Base-by-base conservation (phyloP, 2,329 filamentous ascomycete genomes). In the Aspergillus neoniger region DNA sequence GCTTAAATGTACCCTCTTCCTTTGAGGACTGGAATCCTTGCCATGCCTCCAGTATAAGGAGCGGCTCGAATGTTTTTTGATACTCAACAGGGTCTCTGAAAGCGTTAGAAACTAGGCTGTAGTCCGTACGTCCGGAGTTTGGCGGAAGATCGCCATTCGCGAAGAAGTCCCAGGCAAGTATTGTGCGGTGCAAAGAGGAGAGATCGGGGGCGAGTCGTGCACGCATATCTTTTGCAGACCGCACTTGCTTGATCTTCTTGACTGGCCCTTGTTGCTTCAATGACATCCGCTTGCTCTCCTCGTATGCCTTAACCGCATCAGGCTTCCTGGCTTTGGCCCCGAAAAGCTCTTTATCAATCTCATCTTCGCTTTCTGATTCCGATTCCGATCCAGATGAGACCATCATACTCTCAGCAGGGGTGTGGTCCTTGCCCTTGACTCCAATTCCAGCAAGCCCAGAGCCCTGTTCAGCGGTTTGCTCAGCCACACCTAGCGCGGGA, bases 131-230 rank as follows among this genome's bases (percentile, higher is more conserved):
- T 55, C 86, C 88, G 5, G 84, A 83, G 59, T 83, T 85, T 0
- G 95, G 93, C 5, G 95, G 95, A 61, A 93, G 90, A 70, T 93
- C 91, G 28, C 92, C 92, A 49, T 87, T 81, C 70, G 96, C 91
- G 75, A 97, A 99, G 66, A 96, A 96, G 66, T 99, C 91, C 95
- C 95, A 99, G 58, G 90, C 86, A 3, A 99, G 85, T 54, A 99
- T 92, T 17, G 89, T 89, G 69, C 90, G 88, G 73, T 98, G 95
- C 30, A 99, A 79, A 15, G 86, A 83, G 39, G 92, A 89, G 78
- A 99, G 89, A 66, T 96, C 91, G 7, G 96, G 95, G 32, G 93
- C 90, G 61, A 99, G 83, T 63, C 95, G 89, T 65, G 95, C 94
- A 68, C 94, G 89, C 87, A 97, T 94, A 77, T 99, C 95, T 76